Conservation (phyloP, 202 grass and related monocot genomes). For the Bolboschoenoplectus hybrid region DNA sequence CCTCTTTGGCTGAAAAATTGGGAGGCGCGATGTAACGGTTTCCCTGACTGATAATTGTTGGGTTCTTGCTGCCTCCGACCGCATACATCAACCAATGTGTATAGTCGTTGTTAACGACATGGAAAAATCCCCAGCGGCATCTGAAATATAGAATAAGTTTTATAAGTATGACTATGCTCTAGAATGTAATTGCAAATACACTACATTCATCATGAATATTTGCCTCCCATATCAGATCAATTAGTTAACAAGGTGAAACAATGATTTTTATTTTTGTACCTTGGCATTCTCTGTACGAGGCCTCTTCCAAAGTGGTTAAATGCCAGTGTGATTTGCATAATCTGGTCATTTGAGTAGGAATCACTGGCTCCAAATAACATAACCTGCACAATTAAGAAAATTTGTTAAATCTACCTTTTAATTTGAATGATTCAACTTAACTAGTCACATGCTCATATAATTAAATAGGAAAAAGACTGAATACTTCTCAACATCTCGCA, state of each 20-base stretch:
- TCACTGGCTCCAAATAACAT: conserved; percentile 82
- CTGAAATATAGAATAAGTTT: conserved; percentile 38
- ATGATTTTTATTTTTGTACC: conserved; percentile 30
- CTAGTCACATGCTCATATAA: neutral
- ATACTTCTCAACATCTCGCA: neutral
- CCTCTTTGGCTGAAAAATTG: conserved; percentile 64
- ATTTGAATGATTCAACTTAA: neutral
- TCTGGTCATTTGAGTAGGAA: conserved; percentile 46
- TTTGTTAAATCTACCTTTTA: neutral
- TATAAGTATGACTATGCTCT: neutral
- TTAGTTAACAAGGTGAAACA: neutral
- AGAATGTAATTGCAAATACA: neutral
- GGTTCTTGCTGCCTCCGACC: conserved; percentile 75
- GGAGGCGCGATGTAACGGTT: conserved; percentile 81
- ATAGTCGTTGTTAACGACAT: conserved; percentile 94
- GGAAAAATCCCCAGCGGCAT: conserved; percentile 83
- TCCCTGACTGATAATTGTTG: conserved; percentile 82
- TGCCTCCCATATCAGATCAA: neutral
- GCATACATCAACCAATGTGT: conserved; percentile 95
- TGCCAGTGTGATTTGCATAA: conserved; percentile 80
- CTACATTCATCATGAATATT: neutral
- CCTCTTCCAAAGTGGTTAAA: conserved; percentile 88
- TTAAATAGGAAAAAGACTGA: neutral
- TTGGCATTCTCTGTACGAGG: conserved; percentile 84
- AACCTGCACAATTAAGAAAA: conserved; percentile 28